These are phyloP conservation scores for Talaromyces ruber DNA, from an alignment of 495 filamentous ascomycete species.

Conservation along the genomic window DNA sequence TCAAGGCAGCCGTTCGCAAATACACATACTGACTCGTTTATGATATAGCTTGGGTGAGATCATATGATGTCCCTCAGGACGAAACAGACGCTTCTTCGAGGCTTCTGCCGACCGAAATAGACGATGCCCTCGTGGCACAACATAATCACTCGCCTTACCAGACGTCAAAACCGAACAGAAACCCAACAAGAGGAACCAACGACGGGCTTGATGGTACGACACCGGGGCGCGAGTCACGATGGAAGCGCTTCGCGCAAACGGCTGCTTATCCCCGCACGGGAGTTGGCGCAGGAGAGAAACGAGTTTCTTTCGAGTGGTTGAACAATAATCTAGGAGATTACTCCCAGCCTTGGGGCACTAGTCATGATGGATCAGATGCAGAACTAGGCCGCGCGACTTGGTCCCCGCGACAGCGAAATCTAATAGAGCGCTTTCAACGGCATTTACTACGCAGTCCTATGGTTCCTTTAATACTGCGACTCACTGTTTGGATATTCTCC, in stretches of 20 bases:
- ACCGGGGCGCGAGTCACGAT: constrained; percentile 43
- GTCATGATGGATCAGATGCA: constrained; percentile 18
- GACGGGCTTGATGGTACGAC: constrained; percentile 11
- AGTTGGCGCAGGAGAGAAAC: constrained; percentile 34
- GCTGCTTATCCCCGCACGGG: constrained; percentile 43
- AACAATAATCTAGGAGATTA: constrained; percentile 47
- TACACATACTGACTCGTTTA: neutral
- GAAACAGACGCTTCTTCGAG: constrained; percentile 23
- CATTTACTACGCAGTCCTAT: constrained; percentile 68
- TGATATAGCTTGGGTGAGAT: constrained; percentile 44
- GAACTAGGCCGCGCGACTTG: constrained; percentile 21
- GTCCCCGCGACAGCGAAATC: constrained; percentile 41
- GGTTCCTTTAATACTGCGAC: constrained; percentile 73
- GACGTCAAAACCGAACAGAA: constrained; percentile 19
- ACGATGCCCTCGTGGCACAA: constrained; percentile 46
- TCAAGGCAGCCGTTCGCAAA: neutral
- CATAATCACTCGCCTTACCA: constrained; percentile 49
- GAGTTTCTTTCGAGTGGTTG: constrained; percentile 52
- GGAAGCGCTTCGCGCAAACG: constrained; percentile 49
- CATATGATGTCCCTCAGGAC: constrained; percentile 30
- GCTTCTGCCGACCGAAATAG: constrained; percentile 36
- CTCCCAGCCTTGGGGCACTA: constrained; percentile 48
- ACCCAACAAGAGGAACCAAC: constrained; percentile 15
- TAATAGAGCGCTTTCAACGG: constrained; percentile 48
- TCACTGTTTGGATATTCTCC: constrained; percentile 76